Conservation (phyloP, 768 basidiomycete species). For the Kondoa subrosea region DNA sequence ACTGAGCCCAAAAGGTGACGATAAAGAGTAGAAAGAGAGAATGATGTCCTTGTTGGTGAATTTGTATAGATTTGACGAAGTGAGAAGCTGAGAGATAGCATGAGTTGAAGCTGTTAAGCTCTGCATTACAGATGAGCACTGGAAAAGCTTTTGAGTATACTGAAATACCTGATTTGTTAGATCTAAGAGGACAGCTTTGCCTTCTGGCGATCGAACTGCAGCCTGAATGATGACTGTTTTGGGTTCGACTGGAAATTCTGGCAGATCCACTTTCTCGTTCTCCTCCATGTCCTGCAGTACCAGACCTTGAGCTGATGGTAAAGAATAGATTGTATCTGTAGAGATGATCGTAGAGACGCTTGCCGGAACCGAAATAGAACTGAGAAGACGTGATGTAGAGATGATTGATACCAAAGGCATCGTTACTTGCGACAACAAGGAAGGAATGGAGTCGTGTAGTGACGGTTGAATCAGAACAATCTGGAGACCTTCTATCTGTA, state of each 20-base stretch:
- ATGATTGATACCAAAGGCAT: not conserved
- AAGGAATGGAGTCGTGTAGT: not conserved
- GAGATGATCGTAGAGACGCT: not conserved
- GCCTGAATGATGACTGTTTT: not conserved
- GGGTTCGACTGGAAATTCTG: not conserved
- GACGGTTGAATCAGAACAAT: not conserved
- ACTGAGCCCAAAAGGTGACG: not conserved
- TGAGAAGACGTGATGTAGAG: not conserved
- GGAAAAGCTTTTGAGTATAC: too few relatives aligned
- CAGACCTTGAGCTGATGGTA: not conserved
- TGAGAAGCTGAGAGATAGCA: not conserved
- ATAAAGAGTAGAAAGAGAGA: not conserved
- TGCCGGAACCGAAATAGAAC: not conserved
- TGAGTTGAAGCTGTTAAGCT: conserved; percentile 2
- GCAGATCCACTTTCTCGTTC: not conserved
- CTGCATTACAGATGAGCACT: not conserved
- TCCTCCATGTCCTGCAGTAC: not conserved
- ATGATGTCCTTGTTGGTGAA: not conserved
- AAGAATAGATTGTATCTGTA: not conserved
- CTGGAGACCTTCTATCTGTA: not conserved
- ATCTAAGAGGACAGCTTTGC: not conserved
- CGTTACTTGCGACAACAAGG: not conserved
- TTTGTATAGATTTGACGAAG: not conserved
- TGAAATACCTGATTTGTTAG: not conserved
- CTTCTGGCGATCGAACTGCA: not conserved